Evolutionary conservation across 2,329 filamentous ascomycete species (phyloP).

Genomic region (Fusarium anguioides): DNA sequence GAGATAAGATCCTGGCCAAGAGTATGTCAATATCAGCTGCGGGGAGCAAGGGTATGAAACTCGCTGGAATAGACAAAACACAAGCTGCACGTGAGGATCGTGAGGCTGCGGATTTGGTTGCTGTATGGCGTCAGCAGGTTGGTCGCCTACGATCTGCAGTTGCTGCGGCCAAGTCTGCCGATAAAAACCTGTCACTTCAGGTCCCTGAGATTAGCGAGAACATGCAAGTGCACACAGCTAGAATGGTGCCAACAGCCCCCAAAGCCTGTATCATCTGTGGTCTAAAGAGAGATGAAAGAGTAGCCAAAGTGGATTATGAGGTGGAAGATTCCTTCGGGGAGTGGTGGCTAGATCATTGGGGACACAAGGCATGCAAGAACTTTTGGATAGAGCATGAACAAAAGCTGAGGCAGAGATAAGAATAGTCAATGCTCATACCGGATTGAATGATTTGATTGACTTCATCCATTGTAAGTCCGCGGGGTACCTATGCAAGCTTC

Average conservation of each 20-base stretch:
- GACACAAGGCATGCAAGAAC: conserved; percentile 79
- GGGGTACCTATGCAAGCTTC: not conserved
- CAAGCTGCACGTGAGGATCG: conserved; percentile 87
- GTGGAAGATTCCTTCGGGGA: conserved; percentile 94
- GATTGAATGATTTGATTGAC: not conserved
- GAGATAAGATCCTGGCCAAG: conserved; percentile 85
- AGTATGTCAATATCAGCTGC: conserved; percentile 87
- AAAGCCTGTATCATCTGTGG: conserved; percentile 88
- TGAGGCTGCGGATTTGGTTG: conserved; percentile 81
- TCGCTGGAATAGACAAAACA: conserved; percentile 84
- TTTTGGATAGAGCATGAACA: conserved; percentile 87
- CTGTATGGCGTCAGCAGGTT: conserved; percentile 79
- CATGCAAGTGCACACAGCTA: conserved; percentile 75
- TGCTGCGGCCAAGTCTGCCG: conserved; percentile 71
- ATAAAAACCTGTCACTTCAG: conserved; percentile 58
- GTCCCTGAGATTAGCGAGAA: conserved; percentile 78
- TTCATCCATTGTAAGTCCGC: not conserved
- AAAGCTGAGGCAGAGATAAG: conserved; percentile 73
- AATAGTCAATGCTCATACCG: not conserved
- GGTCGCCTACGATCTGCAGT: conserved; percentile 79
- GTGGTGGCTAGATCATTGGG: conserved; percentile 96
- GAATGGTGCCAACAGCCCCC: conserved; percentile 78
- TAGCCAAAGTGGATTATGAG: conserved; percentile 78
- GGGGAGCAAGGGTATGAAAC: conserved; percentile 88
- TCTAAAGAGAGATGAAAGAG: conserved; percentile 85